A percentile compares a stretch with the other conserved stretches of the same genome.
Conservation (phyloP, 768 basidiomycete genomes). For the Clavulina sp. region DNA sequence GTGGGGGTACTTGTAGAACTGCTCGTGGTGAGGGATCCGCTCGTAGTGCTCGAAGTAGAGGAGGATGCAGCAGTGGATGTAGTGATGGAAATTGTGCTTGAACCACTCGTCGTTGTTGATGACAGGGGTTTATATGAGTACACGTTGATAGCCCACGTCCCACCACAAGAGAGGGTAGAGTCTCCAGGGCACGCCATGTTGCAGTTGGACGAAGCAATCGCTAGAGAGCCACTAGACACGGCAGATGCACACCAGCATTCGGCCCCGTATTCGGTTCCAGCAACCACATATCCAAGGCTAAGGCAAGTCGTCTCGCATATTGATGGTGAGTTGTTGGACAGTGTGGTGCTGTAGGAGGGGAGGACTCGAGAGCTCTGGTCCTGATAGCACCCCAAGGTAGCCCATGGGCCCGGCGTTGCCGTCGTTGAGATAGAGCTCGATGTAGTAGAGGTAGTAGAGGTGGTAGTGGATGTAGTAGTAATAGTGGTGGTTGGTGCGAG, state of each 20-base stretch:
- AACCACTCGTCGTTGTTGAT: neutral
- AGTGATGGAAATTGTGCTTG: neutral
- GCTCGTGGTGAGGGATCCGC: too few species aligned
- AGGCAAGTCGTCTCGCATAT: constrained; percentile 2
- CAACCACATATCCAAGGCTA: constrained; percentile 1
- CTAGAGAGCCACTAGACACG: neutral
- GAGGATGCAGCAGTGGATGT: neutral
- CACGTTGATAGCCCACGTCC: neutral
- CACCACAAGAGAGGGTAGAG: neutral
- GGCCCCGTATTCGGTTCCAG: constrained; percentile 1
- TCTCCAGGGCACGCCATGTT: neutral
- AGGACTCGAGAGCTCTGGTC: constrained; percentile 3
- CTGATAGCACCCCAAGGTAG: constrained; percentile 4
- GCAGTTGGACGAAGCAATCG: neutral
- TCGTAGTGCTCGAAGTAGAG: too few species aligned
- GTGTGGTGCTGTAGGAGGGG: neutral
- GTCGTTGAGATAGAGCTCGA: too few species aligned
- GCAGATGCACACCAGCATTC: constrained; percentile 9
- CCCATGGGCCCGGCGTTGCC: neutral
- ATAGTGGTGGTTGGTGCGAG: constrained; percentile 2
- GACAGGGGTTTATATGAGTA: too few species aligned
- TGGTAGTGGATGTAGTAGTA: neutral
- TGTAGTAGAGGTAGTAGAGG: too few species aligned
- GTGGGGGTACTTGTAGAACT: neutral
- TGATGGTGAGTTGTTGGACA: neutral